phyloP scores from a whole-genome alignment of 768 basidiomycete species.

The Ramaria rubella region DNA sequence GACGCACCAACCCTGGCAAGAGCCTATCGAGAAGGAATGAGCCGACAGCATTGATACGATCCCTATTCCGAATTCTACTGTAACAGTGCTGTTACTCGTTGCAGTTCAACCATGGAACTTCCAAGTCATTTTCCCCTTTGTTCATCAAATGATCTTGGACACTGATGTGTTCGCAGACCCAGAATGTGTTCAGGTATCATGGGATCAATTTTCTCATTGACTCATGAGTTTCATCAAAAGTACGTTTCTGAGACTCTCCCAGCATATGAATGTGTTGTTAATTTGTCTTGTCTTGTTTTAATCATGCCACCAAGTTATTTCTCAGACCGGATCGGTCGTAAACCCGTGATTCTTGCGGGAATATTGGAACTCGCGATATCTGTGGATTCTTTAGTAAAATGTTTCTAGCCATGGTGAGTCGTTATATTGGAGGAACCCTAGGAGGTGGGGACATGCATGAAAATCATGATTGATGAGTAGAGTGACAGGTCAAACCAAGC shows the following conservation, averaged over 20 bases:
- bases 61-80: background rate
- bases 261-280: background rate
- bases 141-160: slow-evolving; percentile 18
- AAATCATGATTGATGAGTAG: background rate
- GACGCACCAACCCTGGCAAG: no score
- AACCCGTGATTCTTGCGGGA: slow-evolving; percentile 18
- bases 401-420: slow-evolving; percentile 11
- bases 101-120: slow-evolving; percentile 12
- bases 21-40: no score
- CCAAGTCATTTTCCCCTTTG: slow-evolving; percentile 9
- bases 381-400: slow-evolving; percentile 13
- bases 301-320: slow-evolving; percentile 3
- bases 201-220: slow-evolving; percentile 7
- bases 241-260: background rate
- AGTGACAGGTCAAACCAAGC: slow-evolving; percentile 8
- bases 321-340: slow-evolving; percentile 18
- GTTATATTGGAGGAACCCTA: slow-evolving; percentile 6
- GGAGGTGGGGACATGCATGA: slow-evolving; percentile 3
- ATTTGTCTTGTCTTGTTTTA: background rate
- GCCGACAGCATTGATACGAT: slow-evolving; percentile 16
- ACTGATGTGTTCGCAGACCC: slow-evolving; percentile 16
- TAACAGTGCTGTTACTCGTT: slow-evolving; percentile 10
- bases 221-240: slow-evolving; percentile 11
- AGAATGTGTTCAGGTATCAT: slow-evolving; percentile 17
- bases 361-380: slow-evolving; percentile 13